Conservation (phyloP, 140 eudicot species). For the Ambrosia hybrid region DNA sequence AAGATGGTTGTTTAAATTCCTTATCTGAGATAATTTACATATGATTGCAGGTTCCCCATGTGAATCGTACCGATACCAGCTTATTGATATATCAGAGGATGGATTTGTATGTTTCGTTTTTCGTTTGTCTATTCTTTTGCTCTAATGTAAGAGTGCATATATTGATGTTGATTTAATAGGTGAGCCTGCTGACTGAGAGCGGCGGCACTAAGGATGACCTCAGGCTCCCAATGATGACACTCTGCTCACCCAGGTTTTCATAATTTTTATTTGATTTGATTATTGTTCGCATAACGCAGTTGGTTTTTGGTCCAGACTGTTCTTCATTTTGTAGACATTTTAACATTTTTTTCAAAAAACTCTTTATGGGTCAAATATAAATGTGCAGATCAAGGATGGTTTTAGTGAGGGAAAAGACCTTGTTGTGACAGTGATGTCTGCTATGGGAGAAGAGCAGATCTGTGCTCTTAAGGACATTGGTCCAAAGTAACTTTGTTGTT, state of each 20-base stretch:
- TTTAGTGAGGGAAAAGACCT: constrained; percentile 73
- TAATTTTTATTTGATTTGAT: neutral
- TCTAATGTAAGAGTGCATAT: neutral
- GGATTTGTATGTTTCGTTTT: constrained; percentile 53
- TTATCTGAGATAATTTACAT: no score
- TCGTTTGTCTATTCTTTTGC: neutral
- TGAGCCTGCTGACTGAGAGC: constrained; percentile 67
- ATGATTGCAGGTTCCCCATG: no score
- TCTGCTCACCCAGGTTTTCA: constrained; percentile 56
- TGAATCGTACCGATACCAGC: constrained; percentile 40
- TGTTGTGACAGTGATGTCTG: constrained; percentile 70
- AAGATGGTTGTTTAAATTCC: neutral
- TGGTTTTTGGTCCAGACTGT: neutral
- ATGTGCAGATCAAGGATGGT: constrained; percentile 64
- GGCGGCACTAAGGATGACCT: constrained; percentile 74
- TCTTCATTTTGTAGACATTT: neutral
- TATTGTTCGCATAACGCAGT: neutral
- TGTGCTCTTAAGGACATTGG: constrained; percentile 70
- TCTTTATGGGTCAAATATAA: neutral
- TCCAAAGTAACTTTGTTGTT: constrained; percentile 36
- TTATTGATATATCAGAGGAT: constrained; percentile 43
- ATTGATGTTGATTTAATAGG: constrained; percentile 30
- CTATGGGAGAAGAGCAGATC: constrained; percentile 87
- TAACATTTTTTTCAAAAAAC: neutral
- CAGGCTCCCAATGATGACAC: constrained; percentile 67